Evolutionary conservation across 441 rosid species (phyloP), one percentile per base, ranked within the genome.

Genomic region (Adansonia rubrostipa): DNA sequence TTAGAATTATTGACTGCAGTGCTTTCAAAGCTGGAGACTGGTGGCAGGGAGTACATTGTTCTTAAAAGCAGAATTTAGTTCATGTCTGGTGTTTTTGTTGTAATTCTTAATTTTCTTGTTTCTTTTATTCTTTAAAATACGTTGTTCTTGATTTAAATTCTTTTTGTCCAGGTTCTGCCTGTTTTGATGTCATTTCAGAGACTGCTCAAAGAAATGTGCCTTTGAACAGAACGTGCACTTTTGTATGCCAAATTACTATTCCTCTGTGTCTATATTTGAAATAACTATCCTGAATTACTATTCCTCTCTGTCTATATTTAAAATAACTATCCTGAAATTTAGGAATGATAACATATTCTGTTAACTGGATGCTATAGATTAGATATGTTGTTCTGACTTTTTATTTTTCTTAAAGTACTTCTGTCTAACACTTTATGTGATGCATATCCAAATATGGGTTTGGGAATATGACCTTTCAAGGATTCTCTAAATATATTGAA

Each of bases 241-340:
- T 72, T 79, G 82, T 72, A 50, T 24, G 73, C 64, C 57, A 24
- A 54, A 47, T 64, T 50, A 9, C 40, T 40, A 58, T 11, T 0
- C 47, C 15, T 40, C 36, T 48, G 54, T 20, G 50, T 40, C 15
- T 33, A 33, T 28, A 53, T 67, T 28, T 44, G 9, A 6, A 71
- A 28, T 50, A 50, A 68, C 9, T 47, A 14, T 48, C 13, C 73
- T 48, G 58, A 54, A 47, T 64, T 50, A 9, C 40, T 40, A 58
- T 11, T 0, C 47, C 15, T 40, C 36, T 48, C 45, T 20, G 50
- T 40, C 15, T 33, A 33, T 28, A 53, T 67, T 28, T 44, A 17
- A 6, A 71, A 28, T 50, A 50, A 68, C 10, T 48, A 15, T 50
- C 14, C 74, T 50, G 60, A 24, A 51, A 68, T 50, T 14, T 14